Evolutionary conservation across 768 basidiomycete genomes (phyloP), one percentile per base, ranked within the genome.

Genomic region (Lactarius indigo): DNA sequence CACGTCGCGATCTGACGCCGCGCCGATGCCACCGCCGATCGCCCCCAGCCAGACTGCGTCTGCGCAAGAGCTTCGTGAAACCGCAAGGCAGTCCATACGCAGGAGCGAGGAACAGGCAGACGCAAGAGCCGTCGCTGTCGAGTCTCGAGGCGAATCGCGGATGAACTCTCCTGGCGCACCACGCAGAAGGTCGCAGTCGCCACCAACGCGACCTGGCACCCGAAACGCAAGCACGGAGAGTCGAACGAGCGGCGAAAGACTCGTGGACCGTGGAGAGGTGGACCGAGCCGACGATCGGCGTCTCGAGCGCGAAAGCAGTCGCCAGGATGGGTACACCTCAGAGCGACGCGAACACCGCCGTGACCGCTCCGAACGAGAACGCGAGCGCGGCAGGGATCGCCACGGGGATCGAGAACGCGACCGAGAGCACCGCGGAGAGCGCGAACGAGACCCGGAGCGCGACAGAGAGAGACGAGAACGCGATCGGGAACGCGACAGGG

Each of bases 1-100:
- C 57, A 69, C 70, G 41, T 64, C 73, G 28, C 79, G 80, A 33
- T 70, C 72, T 18, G 82, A 81, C 1, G 60, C 73, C 35, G 74
- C 72, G n/a, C 81, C 84, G 1, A 93, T 94, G 91, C 90, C 89
- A 15, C 92, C 92, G 5, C 92, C 92, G 20, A 81, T 79, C 30
- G 85, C 81, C 57, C 92, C 92, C 2, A 93, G 91, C 71, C 90
- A 92, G 72, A 92, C 91, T 0, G 77, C 80, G 7, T 89, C 88
- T 12, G 90, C 91, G 1, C 89, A 92, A 70, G 91, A 91, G 71
- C 81, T 92, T 18, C 83, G 92, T 59, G 90, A 90, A 73, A 91
- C 89, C 2, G 91, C 91, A 7, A 89, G 88, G 72, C 87, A 89
- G 72, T 82, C 85, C 20, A 75, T 79, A 42, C 60, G 67, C 30